Base-by-base conservation (phyloP, 140 eudicot genomes). In the Erigeron philadelphicus region DNA sequence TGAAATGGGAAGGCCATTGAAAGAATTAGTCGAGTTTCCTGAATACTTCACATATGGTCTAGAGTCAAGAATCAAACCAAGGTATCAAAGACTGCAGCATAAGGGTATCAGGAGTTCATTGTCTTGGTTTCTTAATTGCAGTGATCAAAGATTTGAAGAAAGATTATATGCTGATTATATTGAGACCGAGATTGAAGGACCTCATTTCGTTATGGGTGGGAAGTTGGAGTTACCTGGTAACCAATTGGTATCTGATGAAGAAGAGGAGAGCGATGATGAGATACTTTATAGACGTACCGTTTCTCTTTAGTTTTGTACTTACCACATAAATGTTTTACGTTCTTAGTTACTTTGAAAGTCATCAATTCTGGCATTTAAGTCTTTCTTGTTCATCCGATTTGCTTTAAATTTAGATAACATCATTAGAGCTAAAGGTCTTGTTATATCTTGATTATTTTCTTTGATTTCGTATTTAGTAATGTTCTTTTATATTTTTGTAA, bases 251-350 rank as follows among this genome's bases (percentile, higher is more conserved):
- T 79, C 87, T 4, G 96, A 86, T 35, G 90, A 83, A 66, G 95
- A 89, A 66, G 95, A 93, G 49, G 98, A 89, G 73, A 93, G 96
- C 72, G 98, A 93, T 58, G 96, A 93, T 74, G 98, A 93, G 74
- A 76, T 81, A 52, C 96, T 93, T 55, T 86, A 86, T 70, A 87
- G 96, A 47, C 98, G 95, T 52, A 93, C 95, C 13, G 94, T 89
- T 69, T 86, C 98, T 54, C 85, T 93, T 61, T 89, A 85, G 77
- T 31, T 31, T 31, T 31, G 25, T 21, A 21, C 25, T 21, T 21
- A 21, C 25, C 25, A 21, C 25, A 21, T 1, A 21, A 21, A 21
- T 21, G 25, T 21, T 21, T 21, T 21, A 21, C 25, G 25, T 0
- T 21, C 25, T 21, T 21, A 21, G 25, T 21, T 21, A 21, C 1